These are phyloP conservation scores for Lathyrus oleraceus DNA, from an alignment of 306 rosid species.

Conservation along the genomic window DNA sequence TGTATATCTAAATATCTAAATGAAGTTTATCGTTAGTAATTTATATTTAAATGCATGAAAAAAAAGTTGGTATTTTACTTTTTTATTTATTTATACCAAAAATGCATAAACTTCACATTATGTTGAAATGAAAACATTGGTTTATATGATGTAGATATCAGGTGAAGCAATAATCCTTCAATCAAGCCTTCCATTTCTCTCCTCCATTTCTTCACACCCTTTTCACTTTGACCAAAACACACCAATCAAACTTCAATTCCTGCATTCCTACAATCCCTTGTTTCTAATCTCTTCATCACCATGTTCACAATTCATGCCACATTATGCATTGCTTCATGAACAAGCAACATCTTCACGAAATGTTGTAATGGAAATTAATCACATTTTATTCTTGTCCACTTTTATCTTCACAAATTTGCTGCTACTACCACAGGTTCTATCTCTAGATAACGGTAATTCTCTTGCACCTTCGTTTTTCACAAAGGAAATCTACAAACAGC, in stretches of 20 bases:
- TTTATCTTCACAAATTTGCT: conserved; percentile 37
- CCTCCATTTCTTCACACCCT: conserved; percentile 54
- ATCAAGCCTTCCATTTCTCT: conserved; percentile 60
- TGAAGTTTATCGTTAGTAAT: no score
- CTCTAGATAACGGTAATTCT: conserved; percentile 41
- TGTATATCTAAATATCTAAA: no score
- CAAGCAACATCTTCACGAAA: conserved; percentile 24
- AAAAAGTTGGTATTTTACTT: no score
- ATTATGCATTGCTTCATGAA: conserved; percentile 3
- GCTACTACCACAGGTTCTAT: conserved; percentile 33
- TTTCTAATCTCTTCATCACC: not conserved
- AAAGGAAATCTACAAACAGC: conserved; percentile 35
- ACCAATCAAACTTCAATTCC: not conserved
- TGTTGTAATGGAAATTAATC: conserved; percentile 39
- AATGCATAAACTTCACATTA: no score
- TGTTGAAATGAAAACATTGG: no score
- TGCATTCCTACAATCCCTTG: not conserved
- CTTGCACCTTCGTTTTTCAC: conserved; percentile 4
- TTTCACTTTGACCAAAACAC: conserved; percentile 19
- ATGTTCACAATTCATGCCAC: conserved; percentile 12
- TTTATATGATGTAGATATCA: not conserved
- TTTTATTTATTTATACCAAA: no score
- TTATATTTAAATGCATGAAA: no score
- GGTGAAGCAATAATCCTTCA: conserved; percentile 12
- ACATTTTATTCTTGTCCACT: conserved; percentile 31